Base-by-base conservation (phyloP, 257 asterid species). In the Penstemon barbatus region DNA sequence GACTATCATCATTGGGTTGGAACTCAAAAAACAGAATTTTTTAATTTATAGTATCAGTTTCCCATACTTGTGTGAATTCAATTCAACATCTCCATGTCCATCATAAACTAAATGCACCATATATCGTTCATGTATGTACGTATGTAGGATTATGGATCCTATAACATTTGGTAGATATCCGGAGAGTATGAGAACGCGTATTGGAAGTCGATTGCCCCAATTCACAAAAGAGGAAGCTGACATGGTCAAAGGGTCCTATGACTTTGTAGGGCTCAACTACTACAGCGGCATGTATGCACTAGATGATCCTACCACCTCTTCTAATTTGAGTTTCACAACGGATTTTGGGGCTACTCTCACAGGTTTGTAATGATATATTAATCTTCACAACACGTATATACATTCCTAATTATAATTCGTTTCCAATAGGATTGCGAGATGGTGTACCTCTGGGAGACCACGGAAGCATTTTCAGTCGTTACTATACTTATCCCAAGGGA, bases 401-500 rank as follows among this genome's bases (percentile, higher is more conserved):
- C 19, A 39, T n/a, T 33, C 8, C 0, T 45, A 18, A 12, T 12
- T 3, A 44, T 4, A 13, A 57, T 48, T 45, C 12, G 2, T 62
- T 37, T 10, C 18, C n/a, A 43, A 43, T 45, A 83, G 83, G 83
- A 45, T 55, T 7, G 40, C 73, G 53, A 53, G 52, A 75, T 25
- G 79, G 79, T 42, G 69, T 44, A 51, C 70, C 75, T 6, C 77
- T 83, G 25, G 78, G 83, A 8, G 75, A 76, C 49, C 82, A 68
- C 58, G 83, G 69, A 43, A 73, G 82, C 55, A 71, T 74, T 36
- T 73, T 77, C 4, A 78, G 82, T 25, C 54, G 36, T 7, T 62
- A 78, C 67, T 78, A 75, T 76, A 77, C 76, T 59, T 83, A 80
- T 63, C 84, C 89, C 0, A 78, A 78, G 75, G 89, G 89, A 44